A percentile compares a stretch with the other conserved stretches of the same genome.
phyloP scores from a whole-genome alignment of 805 yeast genomes.

The Clavispora phyllophila region DNA sequence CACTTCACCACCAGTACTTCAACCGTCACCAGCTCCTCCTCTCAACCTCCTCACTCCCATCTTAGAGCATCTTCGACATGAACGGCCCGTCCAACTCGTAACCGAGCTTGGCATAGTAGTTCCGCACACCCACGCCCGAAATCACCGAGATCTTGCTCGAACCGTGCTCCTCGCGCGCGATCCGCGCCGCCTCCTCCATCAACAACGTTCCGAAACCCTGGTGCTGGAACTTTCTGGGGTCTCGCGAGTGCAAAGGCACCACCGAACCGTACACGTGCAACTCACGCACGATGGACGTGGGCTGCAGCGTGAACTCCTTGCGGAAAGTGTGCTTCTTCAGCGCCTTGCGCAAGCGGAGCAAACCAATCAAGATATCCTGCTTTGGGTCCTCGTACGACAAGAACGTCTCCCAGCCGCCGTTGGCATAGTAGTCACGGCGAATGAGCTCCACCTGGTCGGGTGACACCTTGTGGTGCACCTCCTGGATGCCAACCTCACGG shows the following conservation, averaged over 20 bases:
- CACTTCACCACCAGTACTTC: too few relatives aligned
- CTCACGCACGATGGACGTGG: conserved; percentile 92
- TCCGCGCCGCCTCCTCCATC: conserved; percentile 98
- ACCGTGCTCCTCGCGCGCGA: conserved; percentile 93
- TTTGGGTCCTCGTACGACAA: conserved; percentile 94
- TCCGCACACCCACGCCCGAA: conserved; percentile 96
- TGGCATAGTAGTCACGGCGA: conserved; percentile 93
- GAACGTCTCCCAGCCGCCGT: conserved; percentile 99
- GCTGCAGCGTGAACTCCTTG: conserved; percentile 78
- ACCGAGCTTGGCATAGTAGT: conserved; percentile 89
- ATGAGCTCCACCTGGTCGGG: conserved; percentile 97
- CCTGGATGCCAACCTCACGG: conserved; percentile 97
- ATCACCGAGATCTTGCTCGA: conserved; percentile 88
- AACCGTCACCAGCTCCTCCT: too few relatives aligned
- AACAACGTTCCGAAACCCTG: conserved; percentile 96
- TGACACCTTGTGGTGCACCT: conserved; percentile 92
- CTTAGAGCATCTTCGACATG: conserved; percentile 66
- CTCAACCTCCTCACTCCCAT: neutral
- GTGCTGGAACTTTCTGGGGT: conserved; percentile 97
- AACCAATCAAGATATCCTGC: conserved; percentile 90
- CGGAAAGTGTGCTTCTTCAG: conserved; percentile 85
- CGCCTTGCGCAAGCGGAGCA: conserved; percentile 82
- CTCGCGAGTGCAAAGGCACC: conserved; percentile 92
- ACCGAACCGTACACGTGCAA: conserved; percentile 96
- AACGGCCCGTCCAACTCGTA: conserved; percentile 92